Evolutionary conservation across 2,329 filamentous ascomycete species (phyloP).

Genomic region (Colletotrichum acutatum): DNA sequence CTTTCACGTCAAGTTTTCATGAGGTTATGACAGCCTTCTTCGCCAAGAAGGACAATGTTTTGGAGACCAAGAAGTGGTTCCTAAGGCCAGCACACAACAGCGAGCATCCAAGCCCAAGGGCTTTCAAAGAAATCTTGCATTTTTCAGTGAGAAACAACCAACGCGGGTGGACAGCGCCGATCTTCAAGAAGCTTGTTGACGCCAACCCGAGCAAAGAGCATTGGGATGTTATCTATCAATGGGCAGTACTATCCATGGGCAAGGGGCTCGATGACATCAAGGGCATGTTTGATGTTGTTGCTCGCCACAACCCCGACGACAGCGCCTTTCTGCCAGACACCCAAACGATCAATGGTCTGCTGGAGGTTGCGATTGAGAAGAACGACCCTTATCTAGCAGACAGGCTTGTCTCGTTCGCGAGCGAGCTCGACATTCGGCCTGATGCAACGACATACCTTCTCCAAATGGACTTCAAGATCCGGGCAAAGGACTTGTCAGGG

Average conservation of each 20-base stretch:
- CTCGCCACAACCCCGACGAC: constrained; percentile 58
- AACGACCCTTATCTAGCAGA: constrained; percentile 79
- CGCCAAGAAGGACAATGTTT: constrained; percentile 64
- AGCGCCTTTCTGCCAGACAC: constrained; percentile 68
- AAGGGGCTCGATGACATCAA: constrained; percentile 78
- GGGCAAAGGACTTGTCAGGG: constrained; percentile 76
- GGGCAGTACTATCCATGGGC: constrained; percentile 76
- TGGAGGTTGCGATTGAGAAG: constrained; percentile 77
- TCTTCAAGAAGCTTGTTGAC: constrained; percentile 66
- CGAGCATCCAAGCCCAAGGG: constrained; percentile 52
- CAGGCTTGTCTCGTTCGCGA: constrained; percentile 75
- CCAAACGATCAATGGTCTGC: constrained; percentile 79
- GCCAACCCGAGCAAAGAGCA: constrained; percentile 61
- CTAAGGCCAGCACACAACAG: constrained; percentile 59
- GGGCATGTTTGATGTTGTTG: constrained; percentile 77
- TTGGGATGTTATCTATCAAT: constrained; percentile 81
- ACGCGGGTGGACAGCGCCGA: constrained; percentile 68
- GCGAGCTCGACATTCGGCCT: constrained; percentile 72
- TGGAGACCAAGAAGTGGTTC: constrained; percentile 77
- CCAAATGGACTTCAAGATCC: constrained; percentile 81
- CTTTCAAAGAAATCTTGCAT: constrained; percentile 66
- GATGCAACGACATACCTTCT: constrained; percentile 78
- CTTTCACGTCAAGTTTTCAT: constrained; percentile 59
- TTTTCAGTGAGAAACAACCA: constrained; percentile 71
- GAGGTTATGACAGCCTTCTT: constrained; percentile 71